A percentile compares a stretch with the other conserved stretches of the same genome.
phyloP scores from a whole-genome alignment of 345 rosid species.

The Bruguiera sexangula region DNA sequence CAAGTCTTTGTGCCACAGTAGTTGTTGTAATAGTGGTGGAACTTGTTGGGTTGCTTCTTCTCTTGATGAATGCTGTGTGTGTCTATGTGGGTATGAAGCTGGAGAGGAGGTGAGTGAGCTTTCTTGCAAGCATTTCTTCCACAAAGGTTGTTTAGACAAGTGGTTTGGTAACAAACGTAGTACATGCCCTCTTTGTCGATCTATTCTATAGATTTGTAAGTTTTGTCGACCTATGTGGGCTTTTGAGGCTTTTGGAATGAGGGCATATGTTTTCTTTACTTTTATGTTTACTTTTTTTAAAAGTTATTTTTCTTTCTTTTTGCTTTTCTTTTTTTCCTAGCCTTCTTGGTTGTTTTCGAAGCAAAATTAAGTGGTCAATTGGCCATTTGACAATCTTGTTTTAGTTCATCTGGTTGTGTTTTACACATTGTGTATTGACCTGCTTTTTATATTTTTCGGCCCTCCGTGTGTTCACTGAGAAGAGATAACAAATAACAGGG shows the following conservation, averaged over 20 bases:
- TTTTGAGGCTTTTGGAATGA: neutral
- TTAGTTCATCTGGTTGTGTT: neutral
- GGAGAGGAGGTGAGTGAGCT: conserved; percentile 83
- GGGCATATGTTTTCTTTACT: neutral
- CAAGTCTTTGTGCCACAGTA: conserved; percentile 34
- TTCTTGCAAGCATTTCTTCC: conserved; percentile 86
- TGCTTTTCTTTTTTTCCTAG: no score
- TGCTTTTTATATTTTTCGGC: neutral
- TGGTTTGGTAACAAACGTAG: conserved; percentile 59
- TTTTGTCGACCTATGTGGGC: neutral
- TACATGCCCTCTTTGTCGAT: conserved; percentile 83
- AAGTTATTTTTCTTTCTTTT: no score
- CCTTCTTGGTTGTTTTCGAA: no score
- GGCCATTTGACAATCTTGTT: no score
- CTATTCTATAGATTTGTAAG: conserved; percentile 32
- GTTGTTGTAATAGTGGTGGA: neutral
- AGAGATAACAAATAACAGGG: no score
- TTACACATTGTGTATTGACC: neutral
- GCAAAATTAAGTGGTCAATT: no score
- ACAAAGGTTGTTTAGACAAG: conserved; percentile 63
- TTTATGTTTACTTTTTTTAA: neutral
- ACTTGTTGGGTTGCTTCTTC: neutral
- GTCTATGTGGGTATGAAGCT: conserved; percentile 63
- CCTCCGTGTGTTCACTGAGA: no score
- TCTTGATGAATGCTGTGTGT: conserved; percentile 59